Percentiles rank a stretch among this genome's conserved stretches.
Conservation (phyloP, 495 filamentous ascomycete genomes). For the Penicillium cosmopolitanum region DNA sequence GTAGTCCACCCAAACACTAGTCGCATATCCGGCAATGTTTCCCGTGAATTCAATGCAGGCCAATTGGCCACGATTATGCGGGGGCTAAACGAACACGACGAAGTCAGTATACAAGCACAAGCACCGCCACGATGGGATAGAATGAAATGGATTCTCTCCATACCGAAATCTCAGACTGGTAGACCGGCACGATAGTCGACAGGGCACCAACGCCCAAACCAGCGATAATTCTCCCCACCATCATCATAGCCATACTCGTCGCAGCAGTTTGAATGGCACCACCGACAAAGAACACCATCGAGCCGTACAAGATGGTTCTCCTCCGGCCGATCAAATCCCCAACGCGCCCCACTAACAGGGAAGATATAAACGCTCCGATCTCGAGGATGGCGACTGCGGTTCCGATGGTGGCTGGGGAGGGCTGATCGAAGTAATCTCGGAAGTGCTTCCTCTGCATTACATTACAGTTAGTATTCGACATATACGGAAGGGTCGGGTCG, state of each 20-base stretch:
- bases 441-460: conserved; percentile 71
- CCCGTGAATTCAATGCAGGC: conserved; percentile 98
- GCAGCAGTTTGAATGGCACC: conserved; percentile 85
- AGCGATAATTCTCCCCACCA: conserved; percentile 85
- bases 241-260: conserved; percentile 86
- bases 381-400: conserved; percentile 98
- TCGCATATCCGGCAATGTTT: conserved; percentile 93
- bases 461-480: neutral
- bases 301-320: conserved; percentile 91
- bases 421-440: conserved; percentile 88
- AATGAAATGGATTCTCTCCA: too few relatives aligned
- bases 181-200: conserved; percentile 96
- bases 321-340: conserved; percentile 91
- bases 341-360: conserved; percentile 82
- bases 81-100: conserved; percentile 54
- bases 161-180: conserved; percentile 89
- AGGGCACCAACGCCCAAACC: conserved; percentile 92
- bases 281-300: conserved; percentile 87
- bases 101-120: neutral
- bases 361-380: conserved; percentile 89
- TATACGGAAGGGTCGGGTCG: neutral
- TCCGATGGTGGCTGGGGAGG: conserved; percentile 79
- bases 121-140: too few relatives aligned
- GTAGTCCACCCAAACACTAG: conserved; percentile 98
- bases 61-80: conserved; percentile 92